Evolutionary conservation across 257 asterid genomes (phyloP).

Genomic region (Petunia secreta): DNA sequence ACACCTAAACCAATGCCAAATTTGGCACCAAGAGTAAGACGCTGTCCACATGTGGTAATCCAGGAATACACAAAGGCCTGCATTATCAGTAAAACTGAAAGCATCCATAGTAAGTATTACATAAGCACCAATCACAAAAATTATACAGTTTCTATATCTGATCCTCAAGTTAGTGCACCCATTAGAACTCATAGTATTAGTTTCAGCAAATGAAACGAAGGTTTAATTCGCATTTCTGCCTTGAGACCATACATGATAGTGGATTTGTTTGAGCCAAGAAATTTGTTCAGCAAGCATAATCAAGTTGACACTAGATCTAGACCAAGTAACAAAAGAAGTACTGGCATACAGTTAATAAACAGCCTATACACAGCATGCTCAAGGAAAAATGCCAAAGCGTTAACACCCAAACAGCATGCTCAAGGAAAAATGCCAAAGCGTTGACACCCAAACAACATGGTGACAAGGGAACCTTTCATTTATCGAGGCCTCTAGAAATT

Average conservation of each 20-base stretch:
- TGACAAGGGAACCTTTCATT: neutral
- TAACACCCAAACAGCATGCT: neutral
- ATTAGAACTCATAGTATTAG: neutral
- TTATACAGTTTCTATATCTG: neutral
- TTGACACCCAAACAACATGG: neutral
- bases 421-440: neutral
- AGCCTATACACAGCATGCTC: too few species aligned
- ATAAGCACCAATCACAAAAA: neutral
- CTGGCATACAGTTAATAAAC: too few species aligned
- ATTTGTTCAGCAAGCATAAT: too few species aligned
- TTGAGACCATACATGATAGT: neutral
- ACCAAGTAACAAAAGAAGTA: too few species aligned
- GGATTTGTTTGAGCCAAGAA: too few species aligned
- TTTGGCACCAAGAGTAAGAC: conserved; percentile 77
- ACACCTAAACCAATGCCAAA: conserved; percentile 69
- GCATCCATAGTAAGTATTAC: conserved; percentile 28
- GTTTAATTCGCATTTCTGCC: neutral
- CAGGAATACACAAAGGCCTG: conserved; percentile 97
- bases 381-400: too few species aligned
- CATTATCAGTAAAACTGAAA: conserved; percentile 92
- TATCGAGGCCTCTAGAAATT: neutral
- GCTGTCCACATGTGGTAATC: conserved; percentile 83
- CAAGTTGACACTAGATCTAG: too few species aligned
- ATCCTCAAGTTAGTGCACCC: neutral
- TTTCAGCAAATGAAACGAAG: neutral